Conservation (phyloP, 2,329 filamentous ascomycete species). For the Epichloe elymi region DNA sequence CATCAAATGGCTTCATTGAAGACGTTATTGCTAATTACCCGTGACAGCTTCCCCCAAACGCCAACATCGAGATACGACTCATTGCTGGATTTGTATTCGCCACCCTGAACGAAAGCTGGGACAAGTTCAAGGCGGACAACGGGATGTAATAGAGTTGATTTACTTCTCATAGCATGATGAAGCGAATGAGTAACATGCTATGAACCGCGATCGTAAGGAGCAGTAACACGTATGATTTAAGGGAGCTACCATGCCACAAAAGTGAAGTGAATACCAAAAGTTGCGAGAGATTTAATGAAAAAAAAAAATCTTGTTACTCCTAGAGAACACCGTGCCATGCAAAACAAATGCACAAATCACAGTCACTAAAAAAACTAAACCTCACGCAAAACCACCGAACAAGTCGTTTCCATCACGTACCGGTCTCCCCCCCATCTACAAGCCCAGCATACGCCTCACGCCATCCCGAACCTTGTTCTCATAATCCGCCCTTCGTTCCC, state of each 20-base stretch:
- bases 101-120: conserved; percentile 60
- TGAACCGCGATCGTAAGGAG: not conserved
- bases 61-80: conserved; percentile 51
- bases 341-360: not conserved
- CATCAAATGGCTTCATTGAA: too few species aligned
- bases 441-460: conserved; percentile 64
- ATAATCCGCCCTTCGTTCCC: conserved; percentile 71
- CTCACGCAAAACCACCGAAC: not conserved
- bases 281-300: not conserved
- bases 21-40: conserved; percentile 5
- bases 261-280: not conserved
- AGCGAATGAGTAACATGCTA: not conserved
- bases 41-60: conserved; percentile 49
- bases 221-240: not conserved
- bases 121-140: conserved; percentile 59
- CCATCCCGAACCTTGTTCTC: conserved; percentile 74
- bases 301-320: conserved; percentile 1
- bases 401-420: not conserved
- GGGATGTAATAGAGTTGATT: conserved; percentile 31
- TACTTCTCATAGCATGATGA: conserved; percentile 3
- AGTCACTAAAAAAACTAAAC: not conserved
- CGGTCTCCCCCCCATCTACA: conserved; percentile 29
- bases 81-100: conserved; percentile 54
- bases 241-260: not conserved
- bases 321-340: conserved; percentile 14